A percentile compares a stretch with the other conserved stretches of the same genome.
These are phyloP conservation scores for Megacollybia marginata DNA, from an alignment of 768 basidiomycete species.

Conservation along the genomic window DNA sequence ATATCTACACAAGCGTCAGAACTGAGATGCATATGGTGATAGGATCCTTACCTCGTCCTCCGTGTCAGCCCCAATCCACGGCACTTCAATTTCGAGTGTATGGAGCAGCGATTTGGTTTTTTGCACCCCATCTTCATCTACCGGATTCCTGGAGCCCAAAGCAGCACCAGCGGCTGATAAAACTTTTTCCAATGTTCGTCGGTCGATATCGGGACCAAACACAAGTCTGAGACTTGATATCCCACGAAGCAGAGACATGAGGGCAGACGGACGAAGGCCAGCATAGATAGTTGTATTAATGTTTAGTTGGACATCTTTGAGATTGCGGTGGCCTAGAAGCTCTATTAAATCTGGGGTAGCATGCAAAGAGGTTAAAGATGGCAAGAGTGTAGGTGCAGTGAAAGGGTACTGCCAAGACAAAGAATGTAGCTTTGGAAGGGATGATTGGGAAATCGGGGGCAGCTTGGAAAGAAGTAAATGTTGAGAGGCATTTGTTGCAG, in stretches of 20 bases:
- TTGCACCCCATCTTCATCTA: background rate
- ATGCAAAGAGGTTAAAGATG: constrained; percentile 28
- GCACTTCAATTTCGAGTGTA: constrained; percentile 1
- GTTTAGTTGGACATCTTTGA: constrained; percentile 27
- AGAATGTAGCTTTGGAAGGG: background rate
- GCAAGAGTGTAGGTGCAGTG: constrained; percentile 29
- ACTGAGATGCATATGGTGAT: background rate
- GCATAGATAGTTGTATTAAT: constrained; percentile 38
- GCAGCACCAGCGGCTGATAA: constrained; percentile 32
- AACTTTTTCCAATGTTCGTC: constrained; percentile 38
- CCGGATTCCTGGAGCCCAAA: constrained; percentile 15
- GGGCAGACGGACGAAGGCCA: constrained; percentile 35
- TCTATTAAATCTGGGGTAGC: constrained; percentile 23
- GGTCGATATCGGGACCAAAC: constrained; percentile 33
- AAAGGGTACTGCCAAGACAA: constrained; percentile 11
- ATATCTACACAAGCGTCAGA: too few species aligned
- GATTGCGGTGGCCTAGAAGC: constrained; percentile 7
- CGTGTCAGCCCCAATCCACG: constrained; percentile 3
- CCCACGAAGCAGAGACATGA: constrained; percentile 28
- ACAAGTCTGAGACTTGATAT: constrained; percentile 23
- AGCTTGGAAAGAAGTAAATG: background rate
- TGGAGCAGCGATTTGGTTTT: background rate
- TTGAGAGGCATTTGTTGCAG: too few species aligned
- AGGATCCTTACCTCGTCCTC: constrained; percentile 2
- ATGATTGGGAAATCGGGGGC: constrained; percentile 1